A percentile compares a stretch with the other conserved stretches of the same genome.
phyloP scores from a whole-genome alignment of 768 basidiomycete genomes.

The Auriscalpium microsporum region DNA sequence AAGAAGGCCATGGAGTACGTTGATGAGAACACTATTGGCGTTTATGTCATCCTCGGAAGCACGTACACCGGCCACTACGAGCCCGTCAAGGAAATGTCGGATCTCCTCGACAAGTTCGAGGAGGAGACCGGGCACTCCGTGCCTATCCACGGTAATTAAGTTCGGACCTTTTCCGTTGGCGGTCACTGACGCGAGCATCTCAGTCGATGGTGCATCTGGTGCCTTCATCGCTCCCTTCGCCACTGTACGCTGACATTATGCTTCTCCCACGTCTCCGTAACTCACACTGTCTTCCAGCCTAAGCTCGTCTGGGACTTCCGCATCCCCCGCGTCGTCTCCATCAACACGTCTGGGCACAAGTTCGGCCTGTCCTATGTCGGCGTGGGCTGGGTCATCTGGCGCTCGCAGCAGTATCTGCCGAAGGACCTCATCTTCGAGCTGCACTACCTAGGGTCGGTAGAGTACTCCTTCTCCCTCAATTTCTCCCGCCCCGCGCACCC shows the following conservation, averaged over 20 bases:
- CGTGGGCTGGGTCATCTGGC: slow-evolving; percentile 62
- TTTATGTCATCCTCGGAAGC: slow-evolving; percentile 55
- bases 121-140: slow-evolving; percentile 33
- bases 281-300: slow-evolving; percentile 21
- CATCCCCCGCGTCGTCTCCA: slow-evolving; percentile 50
- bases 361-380: slow-evolving; percentile 49
- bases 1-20: slow-evolving; percentile 55
- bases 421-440: slow-evolving; percentile 65
- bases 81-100: slow-evolving; percentile 78
- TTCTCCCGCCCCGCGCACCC: slow-evolving; percentile 56
- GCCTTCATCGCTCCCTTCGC: slow-evolving; percentile 60
- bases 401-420: slow-evolving; percentile 46
- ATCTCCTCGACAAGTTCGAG: slow-evolving; percentile 56
- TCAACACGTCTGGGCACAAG: slow-evolving; percentile 54
- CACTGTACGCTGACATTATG: slow-evolving; percentile 5
- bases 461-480: slow-evolving; percentile 70
- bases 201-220: slow-evolving; percentile 52
- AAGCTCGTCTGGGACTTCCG: slow-evolving; percentile 52
- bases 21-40: slow-evolving; percentile 66
- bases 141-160: slow-evolving; percentile 30
- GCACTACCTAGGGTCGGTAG: slow-evolving; percentile 44
- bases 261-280: slow-evolving; percentile 13
- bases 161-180: background rate
- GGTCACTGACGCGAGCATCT: slow-evolving; percentile 4
- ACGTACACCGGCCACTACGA: slow-evolving; percentile 56